Evolutionary conservation across 805 yeast genomes (phyloP).

Genomic region (Alloascoidea hylecoeti): DNA sequence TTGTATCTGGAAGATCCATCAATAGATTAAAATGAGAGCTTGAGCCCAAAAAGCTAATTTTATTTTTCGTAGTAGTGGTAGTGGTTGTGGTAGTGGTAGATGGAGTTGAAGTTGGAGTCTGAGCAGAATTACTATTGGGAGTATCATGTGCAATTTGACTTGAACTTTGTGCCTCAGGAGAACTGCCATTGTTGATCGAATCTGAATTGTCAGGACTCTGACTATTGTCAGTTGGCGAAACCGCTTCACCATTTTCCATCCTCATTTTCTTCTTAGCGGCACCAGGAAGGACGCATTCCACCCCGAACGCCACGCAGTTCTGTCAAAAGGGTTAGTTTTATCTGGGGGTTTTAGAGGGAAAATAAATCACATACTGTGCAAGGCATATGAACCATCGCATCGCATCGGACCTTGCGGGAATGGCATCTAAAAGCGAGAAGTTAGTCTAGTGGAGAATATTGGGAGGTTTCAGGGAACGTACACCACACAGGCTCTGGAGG

Average conservation of each 20-base stretch:
- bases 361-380: conserved; percentile 29
- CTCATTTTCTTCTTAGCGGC: background rate
- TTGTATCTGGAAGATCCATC: conserved; percentile 31
- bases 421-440: conserved; percentile 7
- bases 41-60: conserved; percentile 29
- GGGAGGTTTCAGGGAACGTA: conserved; percentile 66
- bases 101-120: too few relatives aligned
- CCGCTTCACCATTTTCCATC: too few relatives aligned
- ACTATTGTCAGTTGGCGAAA: too few relatives aligned
- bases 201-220: too few relatives aligned
- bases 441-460: background rate
- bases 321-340: background rate
- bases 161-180: too few relatives aligned
- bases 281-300: conserved; percentile 58
- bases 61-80: conserved; percentile 7
- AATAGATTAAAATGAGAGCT: conserved; percentile 34
- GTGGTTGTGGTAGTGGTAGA: conserved; percentile 8
- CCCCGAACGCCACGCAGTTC: conserved; percentile 57
- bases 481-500: conserved; percentile 62
- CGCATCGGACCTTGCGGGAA: conserved; percentile 18
- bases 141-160: too few relatives aligned
- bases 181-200: too few relatives aligned
- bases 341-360: background rate
- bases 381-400: conserved; percentile 42
- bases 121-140: too few relatives aligned